These are phyloP conservation scores for Talaromyces islandicus DNA, from an alignment of 2,329 filamentous ascomycete species.

Conservation along the genomic window DNA sequence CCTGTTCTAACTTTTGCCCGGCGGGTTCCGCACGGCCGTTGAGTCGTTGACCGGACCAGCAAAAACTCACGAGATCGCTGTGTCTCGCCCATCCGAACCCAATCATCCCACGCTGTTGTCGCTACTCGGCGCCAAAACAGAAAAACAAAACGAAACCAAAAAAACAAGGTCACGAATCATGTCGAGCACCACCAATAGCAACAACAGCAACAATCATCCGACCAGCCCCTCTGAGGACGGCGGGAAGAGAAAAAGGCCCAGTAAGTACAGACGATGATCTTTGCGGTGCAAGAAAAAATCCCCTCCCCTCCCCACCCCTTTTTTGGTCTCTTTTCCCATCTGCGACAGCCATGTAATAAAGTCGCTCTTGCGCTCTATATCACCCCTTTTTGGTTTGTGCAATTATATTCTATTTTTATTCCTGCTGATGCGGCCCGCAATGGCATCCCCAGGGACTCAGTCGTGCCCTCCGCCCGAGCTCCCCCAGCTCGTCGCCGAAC, in stretches of 20 bases:
- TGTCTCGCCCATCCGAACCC: background rate
- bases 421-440: conserved; percentile 6
- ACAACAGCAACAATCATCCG: background rate
- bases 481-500: conserved; percentile 88
- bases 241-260: conserved; percentile 35
- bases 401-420: background rate
- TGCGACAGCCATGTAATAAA: background rate
- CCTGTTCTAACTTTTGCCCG: no score
- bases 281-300: background rate
- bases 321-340: conserved; percentile 4
- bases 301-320: background rate
- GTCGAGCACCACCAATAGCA: conserved; percentile 20
- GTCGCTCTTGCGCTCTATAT: background rate
- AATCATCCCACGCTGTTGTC: background rate
- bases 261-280: conserved; percentile 21
- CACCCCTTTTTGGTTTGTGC: background rate
- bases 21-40: background rate
- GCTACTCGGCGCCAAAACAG: background rate
- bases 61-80: background rate
- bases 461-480: conserved; percentile 88
- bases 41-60: no score
- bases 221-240: conserved; percentile 9
- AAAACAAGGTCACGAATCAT: conserved; percentile 16
- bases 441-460: conserved; percentile 64
- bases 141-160: background rate